Evolutionary conservation across 805 yeast genomes (phyloP).

Genomic region (Lachancea nothofagi): DNA sequence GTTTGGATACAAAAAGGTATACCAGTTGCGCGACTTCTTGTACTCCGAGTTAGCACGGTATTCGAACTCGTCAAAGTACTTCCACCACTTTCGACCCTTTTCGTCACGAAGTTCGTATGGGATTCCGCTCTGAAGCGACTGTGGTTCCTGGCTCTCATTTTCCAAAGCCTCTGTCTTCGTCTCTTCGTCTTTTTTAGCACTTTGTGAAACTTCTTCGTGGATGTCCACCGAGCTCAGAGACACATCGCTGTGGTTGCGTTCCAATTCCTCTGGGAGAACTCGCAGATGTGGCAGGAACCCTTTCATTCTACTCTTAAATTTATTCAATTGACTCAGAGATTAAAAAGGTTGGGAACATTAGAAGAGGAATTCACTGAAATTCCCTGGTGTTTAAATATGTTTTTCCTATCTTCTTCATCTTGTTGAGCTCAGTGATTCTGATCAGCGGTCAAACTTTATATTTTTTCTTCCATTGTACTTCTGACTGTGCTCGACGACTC

Average conservation of each 20-base stretch:
- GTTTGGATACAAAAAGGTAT: conserved; percentile 32
- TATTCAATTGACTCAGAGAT: not conserved
- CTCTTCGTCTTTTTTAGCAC: not conserved
- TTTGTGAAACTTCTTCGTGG: conserved; percentile 2
- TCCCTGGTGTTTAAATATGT: too few relatives aligned
- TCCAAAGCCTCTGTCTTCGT: conserved; percentile 8
- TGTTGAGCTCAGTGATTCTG: too few relatives aligned
- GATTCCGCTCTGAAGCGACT: conserved; percentile 22
- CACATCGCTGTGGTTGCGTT: not conserved
- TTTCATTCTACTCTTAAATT: conserved; percentile 12
- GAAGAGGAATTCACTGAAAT: too few relatives aligned
- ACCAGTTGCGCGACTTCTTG: conserved; percentile 31
- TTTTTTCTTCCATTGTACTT: too few relatives aligned
- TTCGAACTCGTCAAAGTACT: conserved; percentile 47
- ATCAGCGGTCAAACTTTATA: too few relatives aligned
- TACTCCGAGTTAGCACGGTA: conserved; percentile 38
- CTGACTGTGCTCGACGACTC: too few relatives aligned
- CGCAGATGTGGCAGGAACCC: conserved; percentile 26
- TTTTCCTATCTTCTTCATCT: too few relatives aligned
- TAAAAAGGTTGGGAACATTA: too few relatives aligned
- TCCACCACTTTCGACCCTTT: conserved; percentile 39
- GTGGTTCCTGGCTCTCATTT: conserved; percentile 2
- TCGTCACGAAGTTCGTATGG: conserved; percentile 39
- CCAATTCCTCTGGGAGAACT: conserved; percentile 17
- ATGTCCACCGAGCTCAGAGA: conserved; percentile 1